Percentiles rank a stretch among this genome's conserved stretches.
Conservation (phyloP, 805 yeast species). For the Lipomyces japonicus region DNA sequence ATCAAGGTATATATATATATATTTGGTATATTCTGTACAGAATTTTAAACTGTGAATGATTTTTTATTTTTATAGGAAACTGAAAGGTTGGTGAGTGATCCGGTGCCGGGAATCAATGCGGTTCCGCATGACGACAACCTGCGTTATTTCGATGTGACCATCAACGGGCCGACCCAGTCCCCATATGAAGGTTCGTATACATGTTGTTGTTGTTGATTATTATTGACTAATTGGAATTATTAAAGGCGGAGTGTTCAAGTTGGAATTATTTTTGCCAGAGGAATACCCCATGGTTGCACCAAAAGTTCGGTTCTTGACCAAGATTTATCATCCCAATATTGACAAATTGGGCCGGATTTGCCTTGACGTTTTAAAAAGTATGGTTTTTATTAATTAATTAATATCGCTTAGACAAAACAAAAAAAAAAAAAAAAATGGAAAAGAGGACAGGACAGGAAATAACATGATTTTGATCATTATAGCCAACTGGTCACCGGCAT, state of each 20-base stretch:
- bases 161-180: slow-evolving; percentile 85
- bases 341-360: slow-evolving; percentile 94
- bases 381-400: slow-evolving; percentile 15
- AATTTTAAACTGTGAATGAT: too few relatives aligned
- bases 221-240: not conserved
- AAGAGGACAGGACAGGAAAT: too few relatives aligned
- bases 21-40: too few relatives aligned
- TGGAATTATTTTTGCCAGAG: slow-evolving; percentile 88
- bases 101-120: slow-evolving; percentile 94
- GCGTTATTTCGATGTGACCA: slow-evolving; percentile 85
- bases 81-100: slow-evolving; percentile 84
- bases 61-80: too few relatives aligned
- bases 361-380: slow-evolving; percentile 79
- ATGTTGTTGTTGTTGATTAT: not conserved
- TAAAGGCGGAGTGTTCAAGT: slow-evolving; percentile 57
- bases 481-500: slow-evolving; percentile 96
- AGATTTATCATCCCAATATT: slow-evolving; percentile 93
- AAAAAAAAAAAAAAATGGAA: too few relatives aligned
- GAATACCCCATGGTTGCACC: slow-evolving; percentile 92
- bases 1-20: slow-evolving; percentile 78
- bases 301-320: slow-evolving; percentile 87
- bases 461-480: not conserved
- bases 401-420: too few relatives aligned
- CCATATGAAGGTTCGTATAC: slow-evolving; percentile 74
- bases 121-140: slow-evolving; percentile 90